A percentile compares a stretch with the other conserved stretches of the same genome.
These are phyloP conservation scores for Lactifluus hygrophoroides DNA, from an alignment of 768 basidiomycete species.

Conservation along the genomic window DNA sequence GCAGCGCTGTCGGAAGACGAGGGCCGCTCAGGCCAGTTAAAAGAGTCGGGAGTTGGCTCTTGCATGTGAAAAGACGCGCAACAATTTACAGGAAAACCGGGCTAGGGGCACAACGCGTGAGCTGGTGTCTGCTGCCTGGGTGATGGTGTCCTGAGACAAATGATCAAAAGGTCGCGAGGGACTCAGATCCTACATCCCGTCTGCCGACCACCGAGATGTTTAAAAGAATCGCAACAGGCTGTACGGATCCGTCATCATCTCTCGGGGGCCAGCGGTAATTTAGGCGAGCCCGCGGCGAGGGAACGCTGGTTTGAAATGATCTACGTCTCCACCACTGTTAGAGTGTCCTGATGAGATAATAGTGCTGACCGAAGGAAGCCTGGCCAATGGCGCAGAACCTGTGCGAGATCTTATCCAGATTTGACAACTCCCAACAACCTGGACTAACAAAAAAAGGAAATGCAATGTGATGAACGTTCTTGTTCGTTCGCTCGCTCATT, in stretches of 20 bases:
- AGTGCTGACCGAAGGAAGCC: slow-evolving; percentile 8
- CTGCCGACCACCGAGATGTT: slow-evolving; percentile 18
- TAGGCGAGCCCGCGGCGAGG: slow-evolving; percentile 23
- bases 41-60: slow-evolving; percentile 19
- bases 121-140: slow-evolving; percentile 23
- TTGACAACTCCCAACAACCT: slow-evolving; percentile 18
- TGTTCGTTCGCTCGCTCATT: slow-evolving; percentile 3
- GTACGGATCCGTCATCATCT: slow-evolving; percentile 21
- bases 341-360: slow-evolving; percentile 14
- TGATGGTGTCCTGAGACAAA: slow-evolving; percentile 23
- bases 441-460: slow-evolving; percentile 18
- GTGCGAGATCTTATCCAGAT: slow-evolving; percentile 3
- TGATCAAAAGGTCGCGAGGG: slow-evolving; percentile 31
- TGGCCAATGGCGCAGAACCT: slow-evolving; percentile 8
- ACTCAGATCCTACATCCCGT: slow-evolving; percentile 23
- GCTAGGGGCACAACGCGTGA: slow-evolving; percentile 14
- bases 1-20: slow-evolving; percentile 22
- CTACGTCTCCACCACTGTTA: slow-evolving; percentile 15
- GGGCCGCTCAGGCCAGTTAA: slow-evolving; percentile 28
- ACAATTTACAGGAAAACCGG: slow-evolving; percentile 14
- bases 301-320: slow-evolving; percentile 13
- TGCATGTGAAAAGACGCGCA: slow-evolving; percentile 26
- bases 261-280: slow-evolving; percentile 12
- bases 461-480: slow-evolving; percentile 2
- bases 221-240: slow-evolving; percentile 24